Base-by-base conservation (phyloP, 139 green algal genomes). In the Chlorella sp. region DNA sequence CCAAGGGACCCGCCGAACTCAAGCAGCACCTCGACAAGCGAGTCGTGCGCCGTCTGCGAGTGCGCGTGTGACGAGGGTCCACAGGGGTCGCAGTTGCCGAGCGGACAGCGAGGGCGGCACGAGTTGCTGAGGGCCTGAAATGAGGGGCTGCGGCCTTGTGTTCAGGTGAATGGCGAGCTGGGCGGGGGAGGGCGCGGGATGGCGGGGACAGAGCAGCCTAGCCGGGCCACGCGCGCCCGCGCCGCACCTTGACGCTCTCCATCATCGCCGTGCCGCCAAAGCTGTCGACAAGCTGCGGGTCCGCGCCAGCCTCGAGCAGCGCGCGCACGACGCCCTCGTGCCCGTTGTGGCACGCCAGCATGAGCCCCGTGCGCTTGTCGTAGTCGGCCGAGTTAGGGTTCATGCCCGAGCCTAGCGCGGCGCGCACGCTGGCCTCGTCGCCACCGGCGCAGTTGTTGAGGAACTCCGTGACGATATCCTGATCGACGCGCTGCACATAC, bases 391-490 rank as follows among this genome's bases (percentile, higher is more conserved):
- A 70, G 66, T 81, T 74, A 30, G 76, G 35, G 64, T 26, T 74
- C 27, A 81, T 67, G 64, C 85, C 83, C 36, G 88, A 81, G 35
- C 79, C 64, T 36, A 92, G 70, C 83, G 90, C 86, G 50, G 75
- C 62, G 0, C 69, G 31, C 35, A 84, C 20, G 24, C 61, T 64
- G 33, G 72, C 32, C 6, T 75, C 55, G 64, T 84, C 72, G 27
- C 81, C 81, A 30, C 14, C 17, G 55, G 4, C 4, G 55, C 55
- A 64, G 55, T 29, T 31, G 55, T 29, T 64, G 14, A 64, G 55
- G 24, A 64, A 64, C 24, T 64, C 55, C 14, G 4, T 31, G 4
- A 64, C 55, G 24, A 64, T 64, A 10, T 64, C 55, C 55, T 64
- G 55, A 20, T 64, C 55, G 14, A 64, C 55, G 4, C 27, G 22